Evolutionary conservation across 768 basidiomycete genomes (phyloP).

Genomic region (Candolleomyces eurysporus): DNA sequence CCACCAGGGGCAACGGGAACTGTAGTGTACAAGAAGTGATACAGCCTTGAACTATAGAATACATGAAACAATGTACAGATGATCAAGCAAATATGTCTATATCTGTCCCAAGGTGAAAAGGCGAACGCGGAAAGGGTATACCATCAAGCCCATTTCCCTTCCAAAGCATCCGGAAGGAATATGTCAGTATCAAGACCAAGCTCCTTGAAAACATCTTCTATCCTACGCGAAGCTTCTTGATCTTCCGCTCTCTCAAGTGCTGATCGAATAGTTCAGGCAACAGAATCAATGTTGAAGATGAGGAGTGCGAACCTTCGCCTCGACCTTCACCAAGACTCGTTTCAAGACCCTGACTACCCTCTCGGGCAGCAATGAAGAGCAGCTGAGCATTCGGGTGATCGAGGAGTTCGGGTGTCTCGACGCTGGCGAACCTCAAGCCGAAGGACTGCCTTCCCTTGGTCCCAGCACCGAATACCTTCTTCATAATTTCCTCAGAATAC

Average conservation of each 20-base stretch:
- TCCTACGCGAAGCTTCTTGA: conserved; percentile 34
- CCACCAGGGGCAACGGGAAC: too few species aligned
- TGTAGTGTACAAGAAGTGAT: too few species aligned
- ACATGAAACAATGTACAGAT: too few species aligned
- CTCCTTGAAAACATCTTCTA: conserved; percentile 45
- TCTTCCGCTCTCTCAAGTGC: conserved; percentile 39
- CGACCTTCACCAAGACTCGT: conserved; percentile 50
- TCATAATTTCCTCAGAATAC: conserved; percentile 48
- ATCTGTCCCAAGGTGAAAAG: too few species aligned
- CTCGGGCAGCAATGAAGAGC: conserved; percentile 51
- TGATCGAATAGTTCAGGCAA: conserved; percentile 16
- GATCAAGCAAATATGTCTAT: too few species aligned
- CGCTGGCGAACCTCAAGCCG: conserved; percentile 51
- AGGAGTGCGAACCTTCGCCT: conserved; percentile 42
- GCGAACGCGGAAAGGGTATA: too few species aligned
- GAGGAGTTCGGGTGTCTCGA: conserved; percentile 49
- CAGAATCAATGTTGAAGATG: neutral
- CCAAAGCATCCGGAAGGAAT: conserved; percentile 45
- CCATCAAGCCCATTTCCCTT: conserved; percentile 46
- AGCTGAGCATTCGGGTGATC: conserved; percentile 55
- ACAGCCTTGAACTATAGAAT: too few species aligned
- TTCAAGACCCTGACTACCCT: conserved; percentile 46
- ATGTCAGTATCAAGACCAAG: conserved; percentile 38
- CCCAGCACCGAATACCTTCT: conserved; percentile 43
- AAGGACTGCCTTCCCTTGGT: conserved; percentile 31